Base-by-base conservation (phyloP, 805 yeast species). In the Danielia oregonensis region DNA sequence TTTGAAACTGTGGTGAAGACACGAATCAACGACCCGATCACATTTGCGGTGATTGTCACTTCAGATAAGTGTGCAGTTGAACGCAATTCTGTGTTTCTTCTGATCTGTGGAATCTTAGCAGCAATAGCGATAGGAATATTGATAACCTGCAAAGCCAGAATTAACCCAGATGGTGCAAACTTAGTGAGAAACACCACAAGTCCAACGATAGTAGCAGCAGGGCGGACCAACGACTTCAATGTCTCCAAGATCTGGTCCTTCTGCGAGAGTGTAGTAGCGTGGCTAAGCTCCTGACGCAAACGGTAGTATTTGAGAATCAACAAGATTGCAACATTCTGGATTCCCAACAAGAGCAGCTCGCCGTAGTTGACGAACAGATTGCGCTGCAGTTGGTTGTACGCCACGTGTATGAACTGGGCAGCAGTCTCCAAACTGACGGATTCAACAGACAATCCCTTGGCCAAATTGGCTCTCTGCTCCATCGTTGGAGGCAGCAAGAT, bases 81-180 rank as follows among this genome's bases (percentile, higher is more conserved):
- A 28, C 54, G 50, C 41, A 66, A 54, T 15, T 42, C 48, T 16
- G 54, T 46, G 39, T 67, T 67, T 18, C 54, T 54, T 28, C 41
- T 48, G 36, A 67, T 66, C 37, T 67, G 73, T 6, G 71, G 70
- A 18, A 65, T 34, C 42, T 63, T 67, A 11, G 70, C 57, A 8
- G 55, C 45, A 8, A 66, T 54, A 6, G 61, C 52, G 10, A 67
- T 39, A 5, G 73, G 73, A 32, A 67, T 66, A 29, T 51, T 61
- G 36, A 58, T 46, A 11, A 65, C 52, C 46, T 67, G 65, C 35
- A 67, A 54, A 2, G 52, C 45, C 32, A 49, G 47, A 17, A 66
- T 42, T 30, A 57, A 40, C 4, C 40, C 25, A 3, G 47, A 32
- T 4, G 71, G 68, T 2, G 61, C 63, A 4, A 63, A 18, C 35